A percentile compares a stretch with the other conserved stretches of the same genome.
Conservation (phyloP, 2,329 filamentous ascomycete genomes). For the Zymoseptoria brevis region DNA sequence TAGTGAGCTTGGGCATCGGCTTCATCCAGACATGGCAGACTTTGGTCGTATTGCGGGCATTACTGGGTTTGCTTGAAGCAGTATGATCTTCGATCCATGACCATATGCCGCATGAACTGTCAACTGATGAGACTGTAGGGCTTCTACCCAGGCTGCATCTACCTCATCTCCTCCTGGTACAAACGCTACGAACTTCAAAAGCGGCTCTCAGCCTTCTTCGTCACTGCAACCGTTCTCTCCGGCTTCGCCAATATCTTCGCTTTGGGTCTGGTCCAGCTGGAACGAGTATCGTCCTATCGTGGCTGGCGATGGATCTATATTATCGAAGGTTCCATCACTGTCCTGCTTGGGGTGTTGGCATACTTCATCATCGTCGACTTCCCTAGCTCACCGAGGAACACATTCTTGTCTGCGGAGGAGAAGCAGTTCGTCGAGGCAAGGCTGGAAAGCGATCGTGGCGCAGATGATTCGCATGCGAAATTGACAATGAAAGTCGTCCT, state of each 20-base stretch:
- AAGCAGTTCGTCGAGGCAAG: slow-evolving; percentile 5
- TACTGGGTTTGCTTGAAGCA: slow-evolving; percentile 6
- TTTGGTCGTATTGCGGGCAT: slow-evolving; percentile 6
- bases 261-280: slow-evolving; percentile 6
- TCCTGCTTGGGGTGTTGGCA: slow-evolving; percentile 49
- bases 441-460: slow-evolving; percentile 5
- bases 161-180: slow-evolving; percentile 12
- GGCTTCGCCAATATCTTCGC: slow-evolving; percentile 11
- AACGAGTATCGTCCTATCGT: not conserved
- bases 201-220: slow-evolving; percentile 9
- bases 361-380: slow-evolving; percentile 60
- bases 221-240: slow-evolving; percentile 3
- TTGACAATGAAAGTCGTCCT: not conserved
- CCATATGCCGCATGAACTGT: too few relatives aligned
- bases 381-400: slow-evolving; percentile 32
- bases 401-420: slow-evolving; percentile 9
- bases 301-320: slow-evolving; percentile 46
- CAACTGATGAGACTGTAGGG: not conserved
- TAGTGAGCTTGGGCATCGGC: slow-evolving; percentile 42
- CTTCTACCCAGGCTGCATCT: slow-evolving; percentile 19
- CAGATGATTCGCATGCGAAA: slow-evolving; percentile 4
- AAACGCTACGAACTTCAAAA: slow-evolving; percentile 12
- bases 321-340: slow-evolving; percentile 59
- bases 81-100: not conserved
- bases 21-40: slow-evolving; percentile 39